Percentiles rank a stretch among this genome's conserved stretches.
These are phyloP conservation scores for Ehretia macrophylla DNA, from an alignment of 257 asterid genomes.

Conservation along the genomic window DNA sequence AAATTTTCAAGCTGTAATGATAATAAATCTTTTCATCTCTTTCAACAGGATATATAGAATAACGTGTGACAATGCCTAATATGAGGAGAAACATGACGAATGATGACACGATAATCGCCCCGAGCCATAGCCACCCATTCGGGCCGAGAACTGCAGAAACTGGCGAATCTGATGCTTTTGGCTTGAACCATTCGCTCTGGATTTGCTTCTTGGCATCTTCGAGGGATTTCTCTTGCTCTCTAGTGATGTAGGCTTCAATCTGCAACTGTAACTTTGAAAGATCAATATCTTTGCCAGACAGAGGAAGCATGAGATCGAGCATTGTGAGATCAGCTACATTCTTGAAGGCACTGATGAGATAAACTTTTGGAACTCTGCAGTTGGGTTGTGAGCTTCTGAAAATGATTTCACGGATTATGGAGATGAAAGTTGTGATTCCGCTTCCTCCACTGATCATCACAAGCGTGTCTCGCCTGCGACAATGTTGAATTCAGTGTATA, in stretches of 20 bases:
- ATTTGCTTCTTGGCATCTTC: slow-evolving; percentile 19
- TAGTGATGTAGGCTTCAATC: slow-evolving; percentile 42
- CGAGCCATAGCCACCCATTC: slow-evolving; percentile 60
- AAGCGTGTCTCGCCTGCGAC: slow-evolving; percentile 36
- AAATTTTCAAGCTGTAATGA: slow-evolving; percentile 43
- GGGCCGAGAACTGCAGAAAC: slow-evolving; percentile 43
- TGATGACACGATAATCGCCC: slow-evolving; percentile 46
- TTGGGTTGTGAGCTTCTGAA: slow-evolving; percentile 16
- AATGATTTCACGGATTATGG: slow-evolving; percentile 47
- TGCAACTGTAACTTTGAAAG: slow-evolving; percentile 29
- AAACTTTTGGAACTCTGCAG: slow-evolving; percentile 26
- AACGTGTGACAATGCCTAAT: slow-evolving; percentile 44
- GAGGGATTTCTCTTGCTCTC: slow-evolving; percentile 24
- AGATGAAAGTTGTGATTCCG: slow-evolving; percentile 60
- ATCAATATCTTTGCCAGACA: slow-evolving; percentile 19
- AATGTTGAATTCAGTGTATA: no score
- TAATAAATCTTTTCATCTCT: slow-evolving; percentile 31
- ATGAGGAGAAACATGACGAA: slow-evolving; percentile 41
- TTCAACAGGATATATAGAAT: slow-evolving; percentile 45
- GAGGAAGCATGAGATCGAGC: slow-evolving; percentile 46
- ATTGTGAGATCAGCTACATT: slow-evolving; percentile 35
- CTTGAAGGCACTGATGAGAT: slow-evolving; percentile 47
- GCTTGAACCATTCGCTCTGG: slow-evolving; percentile 30
- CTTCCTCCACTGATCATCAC: slow-evolving; percentile 81
- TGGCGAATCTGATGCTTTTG: slow-evolving; percentile 24